Base-by-base conservation (phyloP, 805 yeast genomes). In the Tetrapisispora namnaoensis region DNA sequence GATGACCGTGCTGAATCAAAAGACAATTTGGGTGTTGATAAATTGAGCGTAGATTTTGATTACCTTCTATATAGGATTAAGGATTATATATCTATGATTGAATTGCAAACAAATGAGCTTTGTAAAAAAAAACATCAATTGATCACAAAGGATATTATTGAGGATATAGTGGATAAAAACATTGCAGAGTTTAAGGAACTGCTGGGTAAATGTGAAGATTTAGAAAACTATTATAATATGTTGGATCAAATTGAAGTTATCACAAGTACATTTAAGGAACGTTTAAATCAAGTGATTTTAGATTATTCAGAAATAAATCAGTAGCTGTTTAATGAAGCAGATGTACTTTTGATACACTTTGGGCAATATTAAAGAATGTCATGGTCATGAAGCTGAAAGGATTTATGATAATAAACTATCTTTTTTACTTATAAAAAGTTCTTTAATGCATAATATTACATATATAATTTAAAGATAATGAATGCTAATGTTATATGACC, bases 21-120 rank as follows among this genome's bases (percentile, higher is more conserved):
- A 10, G 90, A 84, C 62, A 87, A 88, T 1, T 66, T 84, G 24
- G 77, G 80, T 13, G 72, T 84, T 17, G 76, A 78, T 55, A 72
- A 75, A 49, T 66, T 85, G 40, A 77, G 85, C 0, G 68, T 82
- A 22, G 76, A 74, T 47, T 83, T 76, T 59, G 91, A 85, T 56
- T 81, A 82, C 55, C 62, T 85, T 37, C 60, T 83, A 60, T 81
- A 70, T 66, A 79, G 77, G 59, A 80, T 85, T 45, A 73, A 74
- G 42, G 85, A 80, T 51, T 72, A 74, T 47, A 72, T 83, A 7
- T 65, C 72, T 21, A 65, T 70, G 2, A 62, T 81, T 22, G 71
- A 79, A 8, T 73, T 75, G 51, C 57, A 74, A 66, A 66, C 77
- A 3, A 54, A 55, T 2, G 55, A 55, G 28, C 44, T 62, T 2